Evolutionary conservation across 2,329 filamentous ascomycete species (phyloP).

Genomic region (Cladorrhinum sp.): DNA sequence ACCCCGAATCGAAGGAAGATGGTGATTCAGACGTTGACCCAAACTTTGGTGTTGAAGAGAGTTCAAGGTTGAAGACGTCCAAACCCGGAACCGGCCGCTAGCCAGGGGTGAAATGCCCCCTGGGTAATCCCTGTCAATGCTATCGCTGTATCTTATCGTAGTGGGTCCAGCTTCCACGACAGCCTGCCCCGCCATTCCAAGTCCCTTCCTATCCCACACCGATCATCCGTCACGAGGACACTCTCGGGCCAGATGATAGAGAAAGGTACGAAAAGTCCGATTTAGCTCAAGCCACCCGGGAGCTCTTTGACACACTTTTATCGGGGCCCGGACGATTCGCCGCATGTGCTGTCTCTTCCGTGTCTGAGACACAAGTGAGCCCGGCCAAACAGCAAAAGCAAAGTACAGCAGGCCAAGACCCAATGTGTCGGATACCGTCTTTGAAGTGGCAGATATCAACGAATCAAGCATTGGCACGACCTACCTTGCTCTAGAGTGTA

Average conservation of each 20-base stretch:
- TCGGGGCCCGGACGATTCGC: background rate
- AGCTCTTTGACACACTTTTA: background rate
- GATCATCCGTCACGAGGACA: background rate
- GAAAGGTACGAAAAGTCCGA: too few relatives aligned
- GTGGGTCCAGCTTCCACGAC: background rate
- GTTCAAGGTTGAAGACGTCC: too few relatives aligned
- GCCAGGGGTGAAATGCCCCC: too few relatives aligned
- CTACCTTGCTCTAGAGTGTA: slow-evolving; percentile 9
- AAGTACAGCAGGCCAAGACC: background rate
- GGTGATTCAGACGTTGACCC: too few relatives aligned
- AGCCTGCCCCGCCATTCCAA: background rate
- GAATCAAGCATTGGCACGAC: slow-evolving; percentile 21
- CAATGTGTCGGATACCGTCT: background rate
- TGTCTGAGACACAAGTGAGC: too few relatives aligned
- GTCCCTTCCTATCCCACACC: background rate
- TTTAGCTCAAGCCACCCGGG: background rate
- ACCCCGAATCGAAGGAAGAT: too few relatives aligned
- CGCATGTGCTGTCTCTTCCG: background rate
- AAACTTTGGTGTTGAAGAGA: too few relatives aligned
- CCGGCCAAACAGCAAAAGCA: background rate
- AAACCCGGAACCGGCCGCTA: too few relatives aligned
- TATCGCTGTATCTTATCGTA: background rate
- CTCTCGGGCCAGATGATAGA: background rate
- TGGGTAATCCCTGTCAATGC: background rate
- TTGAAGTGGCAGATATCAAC: background rate